Conservation (phyloP, 2,329 filamentous ascomycete species). For the Fusarium setosum region DNA sequence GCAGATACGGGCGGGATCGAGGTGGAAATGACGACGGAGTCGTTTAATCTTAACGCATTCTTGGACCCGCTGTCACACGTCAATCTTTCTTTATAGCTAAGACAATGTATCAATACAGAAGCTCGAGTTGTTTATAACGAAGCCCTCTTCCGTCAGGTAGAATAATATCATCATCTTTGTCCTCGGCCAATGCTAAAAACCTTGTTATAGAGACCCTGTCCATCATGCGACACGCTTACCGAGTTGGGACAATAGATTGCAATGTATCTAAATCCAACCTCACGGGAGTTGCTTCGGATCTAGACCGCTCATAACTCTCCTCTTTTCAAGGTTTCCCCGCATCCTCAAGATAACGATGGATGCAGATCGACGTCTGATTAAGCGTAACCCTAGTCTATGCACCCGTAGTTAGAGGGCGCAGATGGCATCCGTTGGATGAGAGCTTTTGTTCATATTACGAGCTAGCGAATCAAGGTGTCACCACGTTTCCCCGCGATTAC, state of each 20-base stretch:
- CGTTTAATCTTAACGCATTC: neutral
- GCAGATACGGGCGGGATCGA: too few species aligned
- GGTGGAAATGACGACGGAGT: too few species aligned
- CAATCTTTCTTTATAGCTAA: too few species aligned
- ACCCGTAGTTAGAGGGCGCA: neutral
- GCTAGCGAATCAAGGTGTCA: neutral
- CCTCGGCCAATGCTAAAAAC: neutral
- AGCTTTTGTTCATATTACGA: neutral
- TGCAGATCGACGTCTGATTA: neutral
- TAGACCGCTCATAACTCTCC: neutral
- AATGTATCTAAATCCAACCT: neutral
- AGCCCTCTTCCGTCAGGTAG: too few species aligned
- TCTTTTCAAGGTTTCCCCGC: conserved; percentile 10
- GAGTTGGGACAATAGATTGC: conserved; percentile 12
- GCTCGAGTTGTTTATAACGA: too few species aligned
- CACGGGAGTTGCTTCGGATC: neutral
- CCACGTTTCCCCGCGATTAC: neutral
- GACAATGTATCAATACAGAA: too few species aligned
- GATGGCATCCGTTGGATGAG: neutral
- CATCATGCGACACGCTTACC: neutral
- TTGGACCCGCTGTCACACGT: neutral
- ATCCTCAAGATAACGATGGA: neutral
- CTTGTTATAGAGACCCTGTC: neutral
- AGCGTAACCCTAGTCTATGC: neutral
- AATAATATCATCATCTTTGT: too few species aligned